Conservation (phyloP, 2,329 filamentous ascomycete genomes). For the Aplosporella prunicola region DNA sequence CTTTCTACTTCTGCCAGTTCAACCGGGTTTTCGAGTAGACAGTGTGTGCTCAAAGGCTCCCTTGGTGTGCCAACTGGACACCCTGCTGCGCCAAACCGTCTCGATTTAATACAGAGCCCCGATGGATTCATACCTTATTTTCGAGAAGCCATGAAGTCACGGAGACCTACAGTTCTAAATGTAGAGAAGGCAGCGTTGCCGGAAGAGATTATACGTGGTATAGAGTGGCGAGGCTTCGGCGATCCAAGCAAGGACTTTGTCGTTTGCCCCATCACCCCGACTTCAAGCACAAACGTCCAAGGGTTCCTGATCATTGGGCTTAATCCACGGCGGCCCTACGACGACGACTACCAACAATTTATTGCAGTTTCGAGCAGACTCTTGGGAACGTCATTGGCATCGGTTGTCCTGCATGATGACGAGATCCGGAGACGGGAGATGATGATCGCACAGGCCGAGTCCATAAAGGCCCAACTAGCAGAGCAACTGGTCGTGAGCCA, state of each 20-base stretch:
- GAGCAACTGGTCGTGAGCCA: constrained; percentile 22
- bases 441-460: constrained; percentile 23
- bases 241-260: constrained; percentile 26
- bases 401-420: constrained; percentile 31
- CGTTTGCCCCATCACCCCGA: constrained; percentile 29
- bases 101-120: constrained; percentile 15
- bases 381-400: constrained; percentile 30
- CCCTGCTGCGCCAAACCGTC: constrained; percentile 15
- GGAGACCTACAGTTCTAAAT: constrained; percentile 22
- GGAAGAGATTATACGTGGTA: constrained; percentile 16
- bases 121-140: constrained; percentile 22
- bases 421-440: constrained; percentile 27
- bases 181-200: constrained; percentile 22
- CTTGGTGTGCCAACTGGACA: constrained; percentile 14
- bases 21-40: constrained; percentile 3
- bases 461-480: constrained; percentile 22
- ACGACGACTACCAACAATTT: constrained; percentile 31
- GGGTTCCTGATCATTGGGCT: constrained; percentile 32
- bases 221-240: constrained; percentile 26
- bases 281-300: constrained; percentile 25
- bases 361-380: constrained; percentile 27
- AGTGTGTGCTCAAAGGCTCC: constrained; percentile 19
- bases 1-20: constrained; percentile 38
- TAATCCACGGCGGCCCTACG: constrained; percentile 29
- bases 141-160: constrained; percentile 20